phyloP scores from a whole-genome alignment of 176 grass and related monocot genomes.

The Hyparrhenia diplandra region DNA sequence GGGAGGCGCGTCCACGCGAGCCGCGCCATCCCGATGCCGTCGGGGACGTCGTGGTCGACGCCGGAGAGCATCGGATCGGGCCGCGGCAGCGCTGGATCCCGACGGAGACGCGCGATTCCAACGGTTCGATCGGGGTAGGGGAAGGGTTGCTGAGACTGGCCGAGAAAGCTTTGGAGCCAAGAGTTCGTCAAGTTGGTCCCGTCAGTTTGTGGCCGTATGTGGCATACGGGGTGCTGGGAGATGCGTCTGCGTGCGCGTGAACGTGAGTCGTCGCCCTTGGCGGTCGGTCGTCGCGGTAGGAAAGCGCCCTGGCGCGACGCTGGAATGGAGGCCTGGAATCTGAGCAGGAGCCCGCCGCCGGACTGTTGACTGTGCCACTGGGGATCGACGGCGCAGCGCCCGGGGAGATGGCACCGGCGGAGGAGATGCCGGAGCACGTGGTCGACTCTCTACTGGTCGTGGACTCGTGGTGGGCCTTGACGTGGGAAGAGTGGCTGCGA shows the following conservation, averaged over 20 bases:
- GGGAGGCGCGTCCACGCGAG: slow-evolving; percentile 82
- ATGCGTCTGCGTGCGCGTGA: too few species aligned
- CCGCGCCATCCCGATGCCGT: slow-evolving; percentile 83
- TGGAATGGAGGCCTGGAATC: too few species aligned
- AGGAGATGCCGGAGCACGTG: slow-evolving; percentile 15
- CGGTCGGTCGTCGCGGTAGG: neutral
- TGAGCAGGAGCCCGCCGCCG: neutral
- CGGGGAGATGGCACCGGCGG: too few species aligned
- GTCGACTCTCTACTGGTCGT: neutral
- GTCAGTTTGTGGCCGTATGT: neutral
- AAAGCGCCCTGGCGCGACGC: neutral
- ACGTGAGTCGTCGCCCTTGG: too few species aligned
- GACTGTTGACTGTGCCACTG: neutral
- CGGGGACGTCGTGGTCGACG: slow-evolving; percentile 55
- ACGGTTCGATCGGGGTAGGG: neutral
- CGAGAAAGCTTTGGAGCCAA: neutral
- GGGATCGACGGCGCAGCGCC: neutral
- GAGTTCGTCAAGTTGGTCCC: slow-evolving; percentile 5
- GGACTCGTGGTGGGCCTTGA: neutral
- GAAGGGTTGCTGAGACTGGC: neutral
- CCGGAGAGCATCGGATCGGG: slow-evolving; percentile 63
- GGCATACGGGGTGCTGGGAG: neutral
- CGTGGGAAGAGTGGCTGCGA: neutral
- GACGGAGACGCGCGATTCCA: slow-evolving; percentile 19
- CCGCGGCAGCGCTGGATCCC: slow-evolving; percentile 19